Evolutionary conservation across 169 alveolate species (phyloP).

Genomic region (Cystoisospora suis): DNA sequence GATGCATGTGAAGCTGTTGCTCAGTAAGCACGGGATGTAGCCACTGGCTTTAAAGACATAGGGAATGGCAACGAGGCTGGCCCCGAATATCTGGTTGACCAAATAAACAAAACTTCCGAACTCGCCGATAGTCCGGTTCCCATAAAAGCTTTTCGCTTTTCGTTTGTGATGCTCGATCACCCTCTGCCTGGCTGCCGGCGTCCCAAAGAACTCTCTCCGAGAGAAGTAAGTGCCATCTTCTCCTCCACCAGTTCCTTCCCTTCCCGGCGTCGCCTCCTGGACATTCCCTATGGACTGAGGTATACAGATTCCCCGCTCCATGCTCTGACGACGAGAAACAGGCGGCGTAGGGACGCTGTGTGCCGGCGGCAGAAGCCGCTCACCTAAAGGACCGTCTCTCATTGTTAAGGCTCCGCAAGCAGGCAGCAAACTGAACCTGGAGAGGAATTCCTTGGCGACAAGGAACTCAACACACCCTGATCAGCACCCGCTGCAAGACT

Average conservation of each 20-base stretch:
- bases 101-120: conserved; percentile 39
- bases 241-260: too few species aligned
- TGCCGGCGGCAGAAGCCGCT: conserved; percentile 16
- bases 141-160: not conserved
- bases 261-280: too few species aligned
- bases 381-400: conserved; percentile 11
- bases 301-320: not conserved
- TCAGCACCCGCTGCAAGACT: too few species aligned
- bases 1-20: conserved; percentile 32
- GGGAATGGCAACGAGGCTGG: conserved; percentile 55
- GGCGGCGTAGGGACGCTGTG: conserved; percentile 3
- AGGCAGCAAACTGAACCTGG: not conserved
- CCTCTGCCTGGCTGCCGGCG: conserved; percentile 22
- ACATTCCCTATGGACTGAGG: not conserved
- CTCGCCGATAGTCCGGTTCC: conserved; percentile 42
- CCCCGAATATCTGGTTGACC: conserved; percentile 57
- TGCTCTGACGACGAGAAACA: not conserved
- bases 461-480: too few species aligned
- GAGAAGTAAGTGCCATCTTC: not conserved
- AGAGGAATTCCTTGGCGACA: too few species aligned
- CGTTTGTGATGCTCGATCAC: conserved; percentile 15
- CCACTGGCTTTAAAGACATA: conserved; percentile 44
- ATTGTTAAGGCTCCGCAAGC: not conserved
- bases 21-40: conserved; percentile 29
- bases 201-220: conserved; percentile 23